Base-by-base conservation (phyloP, 352 stramenopile genomes). In the Globisporangium abappressorium region DNA sequence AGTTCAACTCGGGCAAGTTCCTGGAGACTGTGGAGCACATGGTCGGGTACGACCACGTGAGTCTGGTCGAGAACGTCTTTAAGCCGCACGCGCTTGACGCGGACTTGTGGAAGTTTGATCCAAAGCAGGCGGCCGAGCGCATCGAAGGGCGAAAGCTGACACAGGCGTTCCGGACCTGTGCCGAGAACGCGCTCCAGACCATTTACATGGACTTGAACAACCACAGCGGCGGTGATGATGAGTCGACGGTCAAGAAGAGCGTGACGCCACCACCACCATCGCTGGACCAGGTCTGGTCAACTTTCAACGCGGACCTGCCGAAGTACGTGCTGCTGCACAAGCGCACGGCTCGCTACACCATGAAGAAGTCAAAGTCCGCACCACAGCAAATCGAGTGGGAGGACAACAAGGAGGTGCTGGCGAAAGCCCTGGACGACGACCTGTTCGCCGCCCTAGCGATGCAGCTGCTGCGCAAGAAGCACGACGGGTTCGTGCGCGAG, bases 261-360 rank as follows among this genome's bases (percentile, higher is more conserved):
- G 30, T 47, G 15, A 46, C 11, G n/a, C 30, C 30, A 5, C 14
- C 38, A 6, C 11, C 67, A 7, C 73, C 65, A 3, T 71, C 66
- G 8, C 53, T 85, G 20, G 54, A 71, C n/a, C 71, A 86, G 18
- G 43, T 90, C 24, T 92, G 83, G 83, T 78, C 81, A 4, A 74
- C 69, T 22, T 81, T 75, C 51, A 47, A n/a, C 1, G 63, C 77
- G 4, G 80, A 84, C 28, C 49, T 89, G 41, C 76, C 78, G 0
- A 91, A 89, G 73, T 77, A 82, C 34, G 28, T 92, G 33, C 65
- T 92, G 43, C 68, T 89, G 34, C 76, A 89, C 70, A 84, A 85
- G 68, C 73, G 81, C 33, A 86, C 80, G 1, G 81, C 75, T 55
- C 76, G 83, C 3, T 90, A 88, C 70, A 71, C 49, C 3, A 70